Evolutionary conservation across 2,329 filamentous ascomycete species (phyloP).

Genomic region (Ophiosphaerella herpotricha): DNA sequence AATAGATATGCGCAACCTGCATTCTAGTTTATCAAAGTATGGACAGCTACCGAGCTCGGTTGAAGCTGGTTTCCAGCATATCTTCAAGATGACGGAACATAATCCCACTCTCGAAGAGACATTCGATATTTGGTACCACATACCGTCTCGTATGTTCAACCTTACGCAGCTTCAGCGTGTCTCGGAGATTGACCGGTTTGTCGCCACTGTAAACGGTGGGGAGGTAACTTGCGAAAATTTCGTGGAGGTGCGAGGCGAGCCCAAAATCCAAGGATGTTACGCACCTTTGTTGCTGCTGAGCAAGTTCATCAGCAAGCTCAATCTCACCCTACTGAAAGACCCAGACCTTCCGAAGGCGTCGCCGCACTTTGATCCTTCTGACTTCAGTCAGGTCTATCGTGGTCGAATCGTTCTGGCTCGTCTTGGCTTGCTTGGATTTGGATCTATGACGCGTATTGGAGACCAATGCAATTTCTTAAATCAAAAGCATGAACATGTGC

Average conservation of each 20-base stretch:
- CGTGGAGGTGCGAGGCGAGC: conserved; percentile 23
- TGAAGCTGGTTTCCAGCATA: not conserved
- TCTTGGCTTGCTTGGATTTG: conserved; percentile 15
- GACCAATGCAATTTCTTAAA: conserved; percentile 15
- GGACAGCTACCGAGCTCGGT: conserved; percentile 4
- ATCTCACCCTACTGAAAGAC: not conserved
- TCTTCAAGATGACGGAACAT: too few relatives aligned
- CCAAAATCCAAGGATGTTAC: conserved; percentile 19
- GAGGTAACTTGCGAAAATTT: conserved; percentile 16
- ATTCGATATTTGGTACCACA: conserved; percentile 13
- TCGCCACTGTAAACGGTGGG: conserved; percentile 3
- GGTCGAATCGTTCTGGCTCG: conserved; percentile 17
- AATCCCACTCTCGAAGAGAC: not conserved
- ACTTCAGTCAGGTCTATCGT: conserved; percentile 18
- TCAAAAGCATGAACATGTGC: not conserved
- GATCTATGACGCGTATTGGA: conserved; percentile 14
- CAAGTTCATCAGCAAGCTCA: conserved; percentile 6
- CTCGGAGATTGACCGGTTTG: conserved; percentile 2
- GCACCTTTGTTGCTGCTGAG: conserved; percentile 13
- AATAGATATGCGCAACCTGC: conserved; percentile 3
- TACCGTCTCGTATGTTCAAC: conserved; percentile 26
- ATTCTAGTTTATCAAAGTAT: conserved; percentile 3
- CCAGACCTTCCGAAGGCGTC: not conserved
- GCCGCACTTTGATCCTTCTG: conserved; percentile 13
- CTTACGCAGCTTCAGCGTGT: conserved; percentile 19